Conservation (phyloP, 257 asterid genomes). For the Gentiana macrophylla region DNA sequence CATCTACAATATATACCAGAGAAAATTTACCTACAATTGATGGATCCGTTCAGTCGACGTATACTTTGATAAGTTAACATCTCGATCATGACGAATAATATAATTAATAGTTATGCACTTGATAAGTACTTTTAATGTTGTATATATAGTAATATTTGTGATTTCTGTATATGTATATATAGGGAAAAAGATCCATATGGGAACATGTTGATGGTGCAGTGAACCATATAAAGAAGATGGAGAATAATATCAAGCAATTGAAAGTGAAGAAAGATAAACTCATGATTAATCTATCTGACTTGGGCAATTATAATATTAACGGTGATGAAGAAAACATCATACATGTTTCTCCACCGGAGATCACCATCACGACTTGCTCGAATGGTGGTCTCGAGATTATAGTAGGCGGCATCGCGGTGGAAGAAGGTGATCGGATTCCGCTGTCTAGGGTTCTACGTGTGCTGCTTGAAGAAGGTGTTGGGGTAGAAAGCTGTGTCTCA, state of each 20-base stretch:
- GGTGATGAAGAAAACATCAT: neutral
- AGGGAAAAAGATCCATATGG: slow-evolving; percentile 22
- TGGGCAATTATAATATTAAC: neutral
- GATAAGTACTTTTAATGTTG: too few relatives aligned
- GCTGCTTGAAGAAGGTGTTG: slow-evolving; percentile 32
- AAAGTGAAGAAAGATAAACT: slow-evolving; percentile 14
- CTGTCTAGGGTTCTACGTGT: slow-evolving; percentile 27
- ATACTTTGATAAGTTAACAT: too few relatives aligned
- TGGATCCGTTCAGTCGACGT: too few relatives aligned
- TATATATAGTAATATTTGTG: too few relatives aligned
- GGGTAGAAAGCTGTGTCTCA: slow-evolving; percentile 21
- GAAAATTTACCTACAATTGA: too few relatives aligned
- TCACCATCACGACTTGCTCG: slow-evolving; percentile 26
- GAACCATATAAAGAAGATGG: slow-evolving; percentile 24
- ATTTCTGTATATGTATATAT: too few relatives aligned
- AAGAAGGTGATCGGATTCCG: slow-evolving; percentile 16
- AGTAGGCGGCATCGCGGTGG: slow-evolving; percentile 13
- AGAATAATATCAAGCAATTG: slow-evolving; percentile 26
- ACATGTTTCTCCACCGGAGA: slow-evolving; percentile 7
- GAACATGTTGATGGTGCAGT: slow-evolving; percentile 39
- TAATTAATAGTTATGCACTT: too few relatives aligned
- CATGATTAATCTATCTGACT: neutral
- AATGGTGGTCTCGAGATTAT: slow-evolving; percentile 34
- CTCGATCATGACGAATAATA: too few relatives aligned
- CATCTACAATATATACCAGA: too few relatives aligned